Conservation (phyloP, 345 rosid species). For the Pugionium cornutum region DNA sequence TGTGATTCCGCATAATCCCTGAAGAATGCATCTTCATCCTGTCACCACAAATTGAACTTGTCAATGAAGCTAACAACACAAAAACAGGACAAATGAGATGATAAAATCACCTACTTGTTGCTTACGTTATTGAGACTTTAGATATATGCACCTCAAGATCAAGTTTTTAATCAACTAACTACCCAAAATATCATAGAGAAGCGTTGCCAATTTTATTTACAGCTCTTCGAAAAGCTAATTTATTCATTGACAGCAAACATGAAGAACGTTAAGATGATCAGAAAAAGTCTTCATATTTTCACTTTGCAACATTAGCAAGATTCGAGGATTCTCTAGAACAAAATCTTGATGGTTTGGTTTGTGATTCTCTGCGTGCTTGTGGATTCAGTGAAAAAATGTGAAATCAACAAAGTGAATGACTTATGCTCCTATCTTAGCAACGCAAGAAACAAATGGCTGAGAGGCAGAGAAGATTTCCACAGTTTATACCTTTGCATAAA, state of each 20-base stretch:
- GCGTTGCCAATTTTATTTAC: background rate
- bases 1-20: conserved; percentile 73
- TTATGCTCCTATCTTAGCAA: background rate
- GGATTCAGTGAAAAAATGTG: background rate
- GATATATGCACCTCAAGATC: background rate
- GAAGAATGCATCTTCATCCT: conserved; percentile 91
- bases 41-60: conserved; percentile 21
- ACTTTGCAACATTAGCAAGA: conserved; percentile 3
- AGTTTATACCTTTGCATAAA: conserved; percentile 80
- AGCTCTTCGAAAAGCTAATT: background rate
- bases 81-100: background rate
- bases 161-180: background rate
- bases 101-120: background rate
- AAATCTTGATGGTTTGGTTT: background rate
- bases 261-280: too few species aligned
- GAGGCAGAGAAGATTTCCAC: background rate
- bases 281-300: background rate
- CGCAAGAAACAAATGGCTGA: background rate
- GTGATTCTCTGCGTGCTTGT: background rate
- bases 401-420: background rate
- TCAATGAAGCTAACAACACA: conserved; percentile 5
- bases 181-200: background rate
- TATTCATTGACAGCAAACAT: background rate
- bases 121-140: background rate
- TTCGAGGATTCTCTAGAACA: background rate